Conservation (phyloP, 2,329 filamentous ascomycete genomes). For the Cytospora leucostoma region DNA sequence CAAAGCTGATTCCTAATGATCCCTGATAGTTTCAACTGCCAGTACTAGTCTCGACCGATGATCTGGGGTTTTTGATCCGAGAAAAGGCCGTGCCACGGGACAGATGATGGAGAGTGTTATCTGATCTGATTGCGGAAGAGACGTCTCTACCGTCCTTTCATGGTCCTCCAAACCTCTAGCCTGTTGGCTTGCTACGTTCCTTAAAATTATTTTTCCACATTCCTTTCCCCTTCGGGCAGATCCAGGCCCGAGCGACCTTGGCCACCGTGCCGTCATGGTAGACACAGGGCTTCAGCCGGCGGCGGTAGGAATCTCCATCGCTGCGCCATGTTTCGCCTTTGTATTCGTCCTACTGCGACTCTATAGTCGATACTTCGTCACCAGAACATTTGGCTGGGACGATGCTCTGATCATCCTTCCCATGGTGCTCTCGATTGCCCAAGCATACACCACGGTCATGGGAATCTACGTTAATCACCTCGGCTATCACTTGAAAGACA, state of each 20-base stretch:
- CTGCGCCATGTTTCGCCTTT: constrained; percentile 18
- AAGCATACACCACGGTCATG: constrained; percentile 16
- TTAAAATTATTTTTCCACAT: neutral
- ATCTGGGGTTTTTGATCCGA: too few relatives aligned
- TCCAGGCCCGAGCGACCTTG: neutral
- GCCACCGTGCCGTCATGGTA: neutral
- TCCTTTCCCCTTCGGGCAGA: neutral
- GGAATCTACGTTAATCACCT: constrained; percentile 17
- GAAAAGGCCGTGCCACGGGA: too few relatives aligned
- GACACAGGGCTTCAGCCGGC: constrained; percentile 15
- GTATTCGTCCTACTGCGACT: constrained; percentile 15
- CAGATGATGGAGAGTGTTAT: too few relatives aligned
- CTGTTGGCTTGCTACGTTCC: neutral
- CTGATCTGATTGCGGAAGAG: too few relatives aligned
- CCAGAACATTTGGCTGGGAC: constrained; percentile 15
- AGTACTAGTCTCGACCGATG: too few relatives aligned
- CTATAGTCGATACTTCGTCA: constrained; percentile 19
- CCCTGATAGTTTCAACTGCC: too few relatives aligned
- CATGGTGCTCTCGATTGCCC: constrained; percentile 18
- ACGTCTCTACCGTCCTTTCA: too few relatives aligned
- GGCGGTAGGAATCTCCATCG: constrained; percentile 13
- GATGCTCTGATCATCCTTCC: constrained; percentile 16
- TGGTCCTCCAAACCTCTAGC: too few relatives aligned
- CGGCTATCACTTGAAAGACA: constrained; percentile 22
- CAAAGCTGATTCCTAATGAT: too few relatives aligned